A percentile compares a stretch with the other conserved stretches of the same genome.
Evolutionary conservation across 2,329 filamentous ascomycete genomes (phyloP).

Genomic region (Ilyonectria destructans): DNA sequence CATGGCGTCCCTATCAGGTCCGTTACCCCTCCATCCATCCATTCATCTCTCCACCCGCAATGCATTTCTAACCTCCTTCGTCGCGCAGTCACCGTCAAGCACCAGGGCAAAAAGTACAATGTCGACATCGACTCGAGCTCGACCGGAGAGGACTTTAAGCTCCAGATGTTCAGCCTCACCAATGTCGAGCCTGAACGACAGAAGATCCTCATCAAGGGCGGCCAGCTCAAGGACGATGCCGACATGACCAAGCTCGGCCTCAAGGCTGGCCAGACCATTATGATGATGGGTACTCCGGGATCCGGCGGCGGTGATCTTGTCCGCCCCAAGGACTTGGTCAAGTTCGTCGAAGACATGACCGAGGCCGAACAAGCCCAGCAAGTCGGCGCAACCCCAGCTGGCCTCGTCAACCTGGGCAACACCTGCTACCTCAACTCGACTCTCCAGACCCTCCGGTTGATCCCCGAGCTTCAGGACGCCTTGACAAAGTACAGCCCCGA

Average conservation of each 20-base stretch:
- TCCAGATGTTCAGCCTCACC: conserved; percentile 94
- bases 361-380: conserved; percentile 90
- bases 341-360: conserved; percentile 98
- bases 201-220: conserved; percentile 95
- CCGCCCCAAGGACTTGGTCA: conserved; percentile 85
- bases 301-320: conserved; percentile 74
- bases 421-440: conserved; percentile 99
- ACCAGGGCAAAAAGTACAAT: conserved; percentile 95
- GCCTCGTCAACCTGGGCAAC: conserved; percentile 93
- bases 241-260: conserved; percentile 87
- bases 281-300: conserved; percentile 96
- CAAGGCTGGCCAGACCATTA: conserved; percentile 89
- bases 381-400: conserved; percentile 88
- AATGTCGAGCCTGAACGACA: conserved; percentile 97
- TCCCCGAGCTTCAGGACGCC: conserved; percentile 91
- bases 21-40: conserved; percentile 47
- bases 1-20: conserved; percentile 73
- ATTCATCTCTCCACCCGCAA: conserved; percentile 1
- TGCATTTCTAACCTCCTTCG: conserved; percentile 37
- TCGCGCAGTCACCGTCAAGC: conserved; percentile 86
- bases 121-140: conserved; percentile 90
- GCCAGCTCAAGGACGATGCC: conserved; percentile 95
- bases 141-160: conserved; percentile 94
- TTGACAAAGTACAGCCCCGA: conserved; percentile 72
- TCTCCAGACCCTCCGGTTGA: conserved; percentile 88